phyloP scores from a whole-genome alignment of 2,329 filamentous ascomycete genomes.

The Dissoconium aciculare region DNA sequence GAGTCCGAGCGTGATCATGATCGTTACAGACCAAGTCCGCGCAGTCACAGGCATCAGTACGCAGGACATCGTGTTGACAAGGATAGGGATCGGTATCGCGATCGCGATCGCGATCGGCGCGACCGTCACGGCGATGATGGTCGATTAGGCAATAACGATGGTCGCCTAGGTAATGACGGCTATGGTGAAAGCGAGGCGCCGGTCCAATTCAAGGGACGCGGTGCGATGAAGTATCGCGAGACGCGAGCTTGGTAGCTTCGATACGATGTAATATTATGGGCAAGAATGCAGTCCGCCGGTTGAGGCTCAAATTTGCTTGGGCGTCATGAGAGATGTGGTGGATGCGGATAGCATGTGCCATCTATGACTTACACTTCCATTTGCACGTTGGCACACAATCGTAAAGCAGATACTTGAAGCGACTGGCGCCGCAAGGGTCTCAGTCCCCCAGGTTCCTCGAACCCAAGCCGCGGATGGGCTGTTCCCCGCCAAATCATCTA shows the following conservation, averaged over 20 bases:
- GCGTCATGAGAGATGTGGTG: too few relatives aligned
- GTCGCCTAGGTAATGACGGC: conserved; percentile 7
- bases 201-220: conserved; percentile 28
- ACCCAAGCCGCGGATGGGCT: too few relatives aligned
- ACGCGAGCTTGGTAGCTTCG: conserved; percentile 11
- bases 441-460: too few relatives aligned
- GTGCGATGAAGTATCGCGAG: conserved; percentile 27
- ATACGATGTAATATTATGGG: not conserved
- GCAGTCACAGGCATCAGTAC: conserved; percentile 13
- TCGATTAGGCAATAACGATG: conserved; percentile 24
- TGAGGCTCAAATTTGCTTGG: too few relatives aligned
- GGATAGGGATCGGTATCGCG: conserved; percentile 16
- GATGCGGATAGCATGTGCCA: too few relatives aligned
- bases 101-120: conserved; percentile 7
- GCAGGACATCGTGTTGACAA: conserved; percentile 9
- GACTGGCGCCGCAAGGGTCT: too few relatives aligned
- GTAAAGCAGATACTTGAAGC: too few relatives aligned
- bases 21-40: conserved; percentile 19
- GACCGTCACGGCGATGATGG: conserved; percentile 18
- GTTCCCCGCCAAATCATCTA: too few relatives aligned
- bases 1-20: conserved; percentile 12
- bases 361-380: too few relatives aligned
- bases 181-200: conserved; percentile 16
- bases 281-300: too few relatives aligned
- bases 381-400: too few relatives aligned